A percentile compares a stretch with the other conserved stretches of the same genome.
Conservation (phyloP, 495 filamentous ascomycete species). For the Daldinia grandis region DNA sequence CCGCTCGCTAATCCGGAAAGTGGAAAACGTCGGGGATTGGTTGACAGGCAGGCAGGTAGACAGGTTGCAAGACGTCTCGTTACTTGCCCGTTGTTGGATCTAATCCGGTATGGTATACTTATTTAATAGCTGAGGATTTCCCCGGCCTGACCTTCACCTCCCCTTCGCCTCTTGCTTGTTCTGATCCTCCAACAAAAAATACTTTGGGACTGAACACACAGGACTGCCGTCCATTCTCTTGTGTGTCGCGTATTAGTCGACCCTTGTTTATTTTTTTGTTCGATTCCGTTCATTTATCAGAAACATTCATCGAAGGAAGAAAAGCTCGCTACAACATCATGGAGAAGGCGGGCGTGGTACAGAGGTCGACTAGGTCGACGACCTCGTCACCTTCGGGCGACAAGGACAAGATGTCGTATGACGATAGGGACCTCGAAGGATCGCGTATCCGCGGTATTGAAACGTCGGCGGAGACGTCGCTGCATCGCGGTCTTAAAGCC, state of each 20-base stretch:
- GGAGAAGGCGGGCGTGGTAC: slow-evolving; percentile 20
- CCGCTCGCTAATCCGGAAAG: slow-evolving; percentile 5
- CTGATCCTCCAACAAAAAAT: slow-evolving; percentile 27
- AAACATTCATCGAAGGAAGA: background rate
- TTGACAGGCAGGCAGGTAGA: background rate
- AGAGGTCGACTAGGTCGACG: slow-evolving; percentile 41
- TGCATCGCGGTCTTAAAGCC: slow-evolving; percentile 70
- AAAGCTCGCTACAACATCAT: slow-evolving; percentile 5
- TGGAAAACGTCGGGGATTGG: slow-evolving; percentile 14
- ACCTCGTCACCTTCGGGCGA: slow-evolving; percentile 37
- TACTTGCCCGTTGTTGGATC: slow-evolving; percentile 7
- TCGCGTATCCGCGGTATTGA: slow-evolving; percentile 47
- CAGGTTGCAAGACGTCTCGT: slow-evolving; percentile 29
- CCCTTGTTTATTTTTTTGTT: slow-evolving; percentile 17
- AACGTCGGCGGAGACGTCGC: slow-evolving; percentile 46
- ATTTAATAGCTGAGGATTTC: slow-evolving; percentile 36
- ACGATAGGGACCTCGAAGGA: slow-evolving; percentile 21
- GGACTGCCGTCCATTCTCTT: background rate
- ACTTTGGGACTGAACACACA: slow-evolving; percentile 11
- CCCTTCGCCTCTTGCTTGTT: slow-evolving; percentile 5
- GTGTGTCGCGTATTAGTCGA: slow-evolving; percentile 6
- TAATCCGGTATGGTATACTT: slow-evolving; percentile 4
- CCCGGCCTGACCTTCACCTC: slow-evolving; percentile 10
- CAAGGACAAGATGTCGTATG: slow-evolving; percentile 32
- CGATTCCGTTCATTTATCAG: slow-evolving; percentile 2